Evolutionary conservation across 179 eudicot genomes (phyloP).

Genomic region (Beta corolliflora): DNA sequence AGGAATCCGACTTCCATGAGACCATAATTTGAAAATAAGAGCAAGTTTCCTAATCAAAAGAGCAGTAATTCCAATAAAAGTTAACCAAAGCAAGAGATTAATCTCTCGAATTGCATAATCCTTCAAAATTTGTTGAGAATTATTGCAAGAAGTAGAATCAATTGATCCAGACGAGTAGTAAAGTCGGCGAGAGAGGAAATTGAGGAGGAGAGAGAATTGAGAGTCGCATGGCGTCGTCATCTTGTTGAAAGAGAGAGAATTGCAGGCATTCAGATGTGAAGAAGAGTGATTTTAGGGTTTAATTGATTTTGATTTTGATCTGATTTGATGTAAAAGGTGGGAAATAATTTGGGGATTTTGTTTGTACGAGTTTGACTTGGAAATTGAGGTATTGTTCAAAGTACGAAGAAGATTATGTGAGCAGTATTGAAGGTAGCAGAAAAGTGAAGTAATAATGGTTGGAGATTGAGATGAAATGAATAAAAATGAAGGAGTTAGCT

Average conservation of each 20-base stretch:
- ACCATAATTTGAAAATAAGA: conserved; percentile 38
- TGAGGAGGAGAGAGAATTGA: conserved; percentile 28
- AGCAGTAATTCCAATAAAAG: conserved; percentile 40
- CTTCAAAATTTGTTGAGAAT: conserved; percentile 21
- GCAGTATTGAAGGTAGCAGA: neutral
- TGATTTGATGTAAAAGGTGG: neutral
- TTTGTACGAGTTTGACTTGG: neutral
- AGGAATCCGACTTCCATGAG: conserved; percentile 41
- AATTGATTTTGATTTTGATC: neutral
- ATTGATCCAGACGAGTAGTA: conserved; percentile 10
- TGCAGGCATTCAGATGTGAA: conserved; percentile 11
- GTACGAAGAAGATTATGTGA: neutral
- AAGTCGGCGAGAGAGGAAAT: conserved; percentile 29
- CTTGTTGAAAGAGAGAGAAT: neutral
- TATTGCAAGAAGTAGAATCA: conserved; percentile 4
- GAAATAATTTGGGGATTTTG: neutral
- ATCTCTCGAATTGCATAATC: conserved; percentile 43
- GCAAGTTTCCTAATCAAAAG: conserved; percentile 35
- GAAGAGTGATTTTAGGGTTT: neutral
- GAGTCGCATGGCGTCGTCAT: conserved; percentile 27
- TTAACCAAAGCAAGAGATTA: conserved; percentile 51
- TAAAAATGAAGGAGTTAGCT: too few species aligned
- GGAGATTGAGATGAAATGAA: too few species aligned
- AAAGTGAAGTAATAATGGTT: too few species aligned
- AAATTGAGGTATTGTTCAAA: neutral